Evolutionary conservation across 306 rosid species (phyloP).

Genomic region (Quercus dentata): DNA sequence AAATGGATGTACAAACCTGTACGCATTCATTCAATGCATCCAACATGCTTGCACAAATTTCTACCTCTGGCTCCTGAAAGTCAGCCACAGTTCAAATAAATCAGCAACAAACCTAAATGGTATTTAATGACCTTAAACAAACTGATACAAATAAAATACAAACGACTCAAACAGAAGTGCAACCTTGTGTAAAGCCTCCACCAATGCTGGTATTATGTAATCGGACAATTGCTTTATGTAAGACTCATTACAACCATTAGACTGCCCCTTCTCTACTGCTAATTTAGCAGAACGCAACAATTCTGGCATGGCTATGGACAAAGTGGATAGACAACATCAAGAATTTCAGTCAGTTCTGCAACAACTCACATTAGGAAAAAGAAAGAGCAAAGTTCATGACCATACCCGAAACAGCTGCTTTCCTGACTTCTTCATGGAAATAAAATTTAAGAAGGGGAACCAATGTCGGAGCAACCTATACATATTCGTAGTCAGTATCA

Average conservation of each 20-base stretch:
- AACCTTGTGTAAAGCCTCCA: conserved; percentile 97
- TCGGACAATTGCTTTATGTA: conserved; percentile 91
- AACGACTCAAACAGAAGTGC: conserved; percentile 7
- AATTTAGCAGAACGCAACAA: conserved; percentile 79
- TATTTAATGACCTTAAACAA: background rate
- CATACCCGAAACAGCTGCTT: conserved; percentile 98
- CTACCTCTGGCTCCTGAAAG: conserved; percentile 94
- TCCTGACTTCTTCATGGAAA: conserved; percentile 98
- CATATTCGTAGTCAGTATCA: conserved; percentile 24
- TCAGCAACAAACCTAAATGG: conserved; percentile 2
- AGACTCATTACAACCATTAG: conserved; percentile 81
- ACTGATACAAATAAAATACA: background rate
- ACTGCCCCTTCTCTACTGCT: conserved; percentile 86
- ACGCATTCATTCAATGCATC: conserved; percentile 85
- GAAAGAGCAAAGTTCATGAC: background rate
- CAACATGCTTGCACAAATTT: conserved; percentile 89
- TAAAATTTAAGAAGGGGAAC: conserved; percentile 98
- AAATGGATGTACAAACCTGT: conserved; percentile 58
- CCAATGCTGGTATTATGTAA: conserved; percentile 87
- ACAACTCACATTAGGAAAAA: background rate
- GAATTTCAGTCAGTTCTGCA: background rate
- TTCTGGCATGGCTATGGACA: conserved; percentile 86
- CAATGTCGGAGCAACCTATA: conserved; percentile 91
- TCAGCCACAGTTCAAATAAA: background rate
- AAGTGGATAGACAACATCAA: conserved; percentile 17